Evolutionary conservation across 1,284 basidiomycete genomes (phyloP), one percentile per base, ranked within the genome.

Genomic region (Wallemia mellicola): DNA sequence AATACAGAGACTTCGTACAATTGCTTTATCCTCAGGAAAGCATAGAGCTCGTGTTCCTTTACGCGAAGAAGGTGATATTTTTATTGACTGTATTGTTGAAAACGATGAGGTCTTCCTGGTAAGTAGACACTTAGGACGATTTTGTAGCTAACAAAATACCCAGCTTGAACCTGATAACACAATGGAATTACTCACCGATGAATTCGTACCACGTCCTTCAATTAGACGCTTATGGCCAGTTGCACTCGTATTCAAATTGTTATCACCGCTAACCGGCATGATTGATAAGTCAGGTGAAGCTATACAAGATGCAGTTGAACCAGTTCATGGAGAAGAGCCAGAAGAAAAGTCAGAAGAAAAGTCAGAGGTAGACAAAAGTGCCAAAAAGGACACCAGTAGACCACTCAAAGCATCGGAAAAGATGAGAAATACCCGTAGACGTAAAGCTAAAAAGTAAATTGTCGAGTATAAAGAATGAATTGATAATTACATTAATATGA

Each of bases 21-120:
- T 81, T 70, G 68, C 73, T 27, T 80, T 78, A 1, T 59, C 74
- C 27, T 73, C 74, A 63, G 80, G 79, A 24, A 75, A 76, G 64
- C 73, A 81, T 64, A 86, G 84, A 74, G 82, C 79, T 59, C 22
- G 73, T 60, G 26, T 59, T 28, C 32, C 25, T 61, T 59, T 57
- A 32, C 28, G 80, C 22, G 77, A 80, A 61, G 77, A 76, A 60
- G 77, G 77, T 60, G 79, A 77, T 14, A 77, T 73, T 67, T 73
- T 71, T 68, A 71, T 85, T 60, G 83, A 85, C 61, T 78, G 85
- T 77, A 73, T 84, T n/a, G 83, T 86, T 2, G 80, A 84, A 63
- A 77, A 77, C 48, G 71, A 75, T 61, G 67, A 77, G 57, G 81
- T 84, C 32, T 84, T 77, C 69, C 75, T 85, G 61, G 82, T 84